Conservation (phyloP, 2,329 filamentous ascomycete species). For the Dryadomyces quercus-mongolicae region DNA sequence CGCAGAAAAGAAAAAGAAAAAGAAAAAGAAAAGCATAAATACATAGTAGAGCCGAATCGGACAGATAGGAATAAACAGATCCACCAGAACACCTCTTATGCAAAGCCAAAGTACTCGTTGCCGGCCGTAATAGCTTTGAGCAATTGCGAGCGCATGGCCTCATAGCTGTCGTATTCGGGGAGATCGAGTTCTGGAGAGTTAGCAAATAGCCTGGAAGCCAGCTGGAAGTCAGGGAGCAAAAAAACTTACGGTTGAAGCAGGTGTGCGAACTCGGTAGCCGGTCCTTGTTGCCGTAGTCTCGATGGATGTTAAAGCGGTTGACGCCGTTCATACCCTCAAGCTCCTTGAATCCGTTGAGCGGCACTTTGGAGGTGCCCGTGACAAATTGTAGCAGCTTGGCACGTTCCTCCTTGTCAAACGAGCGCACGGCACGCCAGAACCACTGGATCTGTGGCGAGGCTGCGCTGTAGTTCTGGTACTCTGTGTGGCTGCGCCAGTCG, state of each 20-base stretch:
- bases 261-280: slow-evolving; percentile 93
- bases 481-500: slow-evolving; percentile 98
- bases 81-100: slow-evolving; percentile 31
- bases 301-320: slow-evolving; percentile 96
- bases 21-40: background rate
- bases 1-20: background rate
- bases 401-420: slow-evolving; percentile 97
- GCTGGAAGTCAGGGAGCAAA: background rate
- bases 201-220: background rate
- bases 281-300: slow-evolving; percentile 93
- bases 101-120: slow-evolving; percentile 95
- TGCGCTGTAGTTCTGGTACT: slow-evolving; percentile 94
- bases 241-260: slow-evolving; percentile 91
- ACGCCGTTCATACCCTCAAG: slow-evolving; percentile 98
- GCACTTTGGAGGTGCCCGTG: slow-evolving; percentile 95
- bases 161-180: slow-evolving; percentile 95
- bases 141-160: slow-evolving; percentile 72
- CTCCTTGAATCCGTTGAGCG: slow-evolving; percentile 97
- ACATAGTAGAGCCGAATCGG: background rate
- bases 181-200: slow-evolving; percentile 72
- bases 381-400: slow-evolving; percentile 97
- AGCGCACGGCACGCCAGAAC: slow-evolving; percentile 97
- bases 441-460: slow-evolving; percentile 96
- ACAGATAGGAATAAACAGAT: background rate
- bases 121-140: slow-evolving; percentile 96